Conservation (phyloP, 192 early-diverging fungal species). For the Backusella morwellensis region DNA sequence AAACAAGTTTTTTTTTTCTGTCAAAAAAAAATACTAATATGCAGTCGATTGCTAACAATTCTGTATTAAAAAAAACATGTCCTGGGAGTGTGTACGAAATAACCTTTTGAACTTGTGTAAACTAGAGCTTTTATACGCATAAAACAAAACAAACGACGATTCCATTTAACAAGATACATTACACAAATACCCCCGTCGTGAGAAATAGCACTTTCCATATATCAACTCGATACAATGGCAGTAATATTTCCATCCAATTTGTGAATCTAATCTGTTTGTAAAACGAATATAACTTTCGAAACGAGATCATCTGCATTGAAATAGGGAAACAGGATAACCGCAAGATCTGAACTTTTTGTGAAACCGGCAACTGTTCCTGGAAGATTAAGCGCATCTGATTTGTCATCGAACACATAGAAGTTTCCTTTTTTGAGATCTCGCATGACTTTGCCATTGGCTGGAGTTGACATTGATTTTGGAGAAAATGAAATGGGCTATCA, state of each 20-base stretch:
- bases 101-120: too few relatives aligned
- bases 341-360: not conserved
- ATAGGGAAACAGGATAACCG: not conserved
- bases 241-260: too few relatives aligned
- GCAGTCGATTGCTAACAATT: too few relatives aligned
- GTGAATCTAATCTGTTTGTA: too few relatives aligned
- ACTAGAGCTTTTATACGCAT: too few relatives aligned
- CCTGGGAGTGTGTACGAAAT: not conserved
- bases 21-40: not conserved
- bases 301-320: too few relatives aligned
- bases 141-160: too few relatives aligned
- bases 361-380: not conserved
- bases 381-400: not conserved
- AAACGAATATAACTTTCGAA: too few relatives aligned
- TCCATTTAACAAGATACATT: not conserved
- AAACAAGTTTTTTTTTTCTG: not conserved
- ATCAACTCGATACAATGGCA: too few relatives aligned
- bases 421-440: not conserved
- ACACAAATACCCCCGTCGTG: not conserved
- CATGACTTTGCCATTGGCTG: not conserved
- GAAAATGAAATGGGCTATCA: not conserved
- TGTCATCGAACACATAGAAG: not conserved
- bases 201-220: too few relatives aligned
- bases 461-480: slow-evolving; percentile 4
- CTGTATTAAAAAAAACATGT: too few relatives aligned